Evolutionary conservation across 2,329 filamentous ascomycete genomes (phyloP).

Genomic region (Ceratocystis colombiana): DNA sequence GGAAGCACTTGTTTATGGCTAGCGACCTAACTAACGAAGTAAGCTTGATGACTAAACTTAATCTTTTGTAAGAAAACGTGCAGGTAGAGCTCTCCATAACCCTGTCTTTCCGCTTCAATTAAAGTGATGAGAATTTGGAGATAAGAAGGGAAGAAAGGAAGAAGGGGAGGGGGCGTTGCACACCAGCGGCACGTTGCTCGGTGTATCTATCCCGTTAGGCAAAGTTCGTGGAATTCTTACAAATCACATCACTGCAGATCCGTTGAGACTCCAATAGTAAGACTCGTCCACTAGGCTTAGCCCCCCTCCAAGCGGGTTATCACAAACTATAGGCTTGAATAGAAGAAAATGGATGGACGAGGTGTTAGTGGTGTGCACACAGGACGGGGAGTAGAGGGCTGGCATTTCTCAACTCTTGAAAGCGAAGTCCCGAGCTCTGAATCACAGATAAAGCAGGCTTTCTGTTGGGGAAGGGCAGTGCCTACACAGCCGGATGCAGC

Average conservation of each 20-base stretch:
- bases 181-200: background rate
- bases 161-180: background rate
- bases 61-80: background rate
- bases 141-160: background rate
- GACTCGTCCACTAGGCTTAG: background rate
- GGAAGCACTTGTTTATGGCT: background rate
- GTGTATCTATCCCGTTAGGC: background rate
- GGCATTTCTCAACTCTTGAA: background rate
- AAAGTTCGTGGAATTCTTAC: background rate
- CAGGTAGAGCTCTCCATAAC: background rate
- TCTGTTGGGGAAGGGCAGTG: background rate
- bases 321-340: background rate
- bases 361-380: background rate
- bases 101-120: background rate
- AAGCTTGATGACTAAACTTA: background rate
- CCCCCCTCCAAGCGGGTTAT: background rate
- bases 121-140: slow-evolving; percentile 7
- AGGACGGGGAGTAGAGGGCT: background rate
- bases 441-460: background rate
- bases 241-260: background rate
- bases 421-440: background rate
- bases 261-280: slow-evolving; percentile 2
- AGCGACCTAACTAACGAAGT: background rate
- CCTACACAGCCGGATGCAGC: background rate
- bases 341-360: background rate